Conservation (phyloP, 2,329 filamentous ascomycete species). For the Beauveria asiatica region DNA sequence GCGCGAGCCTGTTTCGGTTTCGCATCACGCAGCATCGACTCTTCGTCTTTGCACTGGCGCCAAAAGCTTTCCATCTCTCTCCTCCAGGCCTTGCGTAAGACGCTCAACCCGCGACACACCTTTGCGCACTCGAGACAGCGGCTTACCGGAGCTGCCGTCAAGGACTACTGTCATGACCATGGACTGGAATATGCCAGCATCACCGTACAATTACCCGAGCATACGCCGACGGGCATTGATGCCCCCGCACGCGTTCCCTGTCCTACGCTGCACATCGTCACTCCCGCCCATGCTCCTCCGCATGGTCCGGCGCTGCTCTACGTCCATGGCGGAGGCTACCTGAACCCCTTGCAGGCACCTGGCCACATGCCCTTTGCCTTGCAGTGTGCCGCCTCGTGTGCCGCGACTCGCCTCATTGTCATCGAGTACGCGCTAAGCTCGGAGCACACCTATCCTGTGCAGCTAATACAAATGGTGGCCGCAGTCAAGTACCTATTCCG, state of each 20-base stretch:
- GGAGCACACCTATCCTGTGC: background rate
- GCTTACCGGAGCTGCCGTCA: background rate
- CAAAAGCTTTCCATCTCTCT: background rate
- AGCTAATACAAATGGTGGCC: background rate
- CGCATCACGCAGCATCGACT: background rate
- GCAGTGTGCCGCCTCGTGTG: background rate
- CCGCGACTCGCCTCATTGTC: background rate
- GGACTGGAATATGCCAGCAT: background rate
- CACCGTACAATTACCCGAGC: background rate
- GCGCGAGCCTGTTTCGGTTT: background rate
- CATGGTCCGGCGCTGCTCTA: background rate
- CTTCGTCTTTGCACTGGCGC: background rate
- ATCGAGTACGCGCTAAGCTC: background rate
- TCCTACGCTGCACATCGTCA: background rate
- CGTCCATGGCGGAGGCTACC: background rate
- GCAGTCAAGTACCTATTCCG: background rate
- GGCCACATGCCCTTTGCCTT: conserved; percentile 2
- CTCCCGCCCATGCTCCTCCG: background rate
- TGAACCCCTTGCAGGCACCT: background rate
- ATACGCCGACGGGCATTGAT: background rate
- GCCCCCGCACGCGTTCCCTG: background rate
- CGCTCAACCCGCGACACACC: background rate
- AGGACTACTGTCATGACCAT: background rate
- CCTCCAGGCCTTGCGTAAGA: background rate
- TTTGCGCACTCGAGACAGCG: background rate